Base-by-base conservation (phyloP, 208 protist species). In the Sergeia podlipaevii region DNA sequence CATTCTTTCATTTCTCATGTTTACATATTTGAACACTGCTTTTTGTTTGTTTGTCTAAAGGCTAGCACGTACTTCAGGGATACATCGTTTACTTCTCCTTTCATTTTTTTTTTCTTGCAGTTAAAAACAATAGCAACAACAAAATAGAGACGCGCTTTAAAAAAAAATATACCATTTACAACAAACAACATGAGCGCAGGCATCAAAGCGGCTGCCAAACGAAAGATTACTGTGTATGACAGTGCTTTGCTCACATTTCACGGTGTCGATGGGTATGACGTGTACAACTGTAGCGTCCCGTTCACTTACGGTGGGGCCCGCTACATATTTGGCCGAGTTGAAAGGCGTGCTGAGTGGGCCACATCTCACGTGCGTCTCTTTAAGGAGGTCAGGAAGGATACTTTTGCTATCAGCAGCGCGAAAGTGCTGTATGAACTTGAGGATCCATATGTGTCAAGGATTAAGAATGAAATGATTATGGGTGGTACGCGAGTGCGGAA, bases 271-370 rank as follows among this genome's bases (percentile, higher is more conserved):
- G 53, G 41, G 4, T 49, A 21, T 1, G 53, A 60, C 18, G 53
- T 60, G 53, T 60, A 33, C 53, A 60, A 60, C 39, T 57, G 47
- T 34, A 52, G 42, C 7, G 27, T 41, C 4, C 59, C 59, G 3
- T 65, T 65, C 51, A 23, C 32, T 17, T 37, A 33, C 36, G 39
- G 38, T 18, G 46, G 41, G 6, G 4, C 42, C 7, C 26, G 21
- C 3, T 48, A 43, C 36, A 43, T 66, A 23, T 66, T 48, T 36
- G 47, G 41, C 2, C 34, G 18, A 7, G 36, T 66, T 32, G 48
- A 59, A 29, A 58, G 38, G 28, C 45, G 44, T 7, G 13, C 15
- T 20, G 50, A 44, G n/a, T 13, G 18, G 15, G 26, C 13, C 10
- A 36, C 24, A 28, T 36, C 56, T 1, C 45, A 38, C 43, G 44